These are phyloP conservation scores for Claviceps quebecensis DNA, from an alignment of 2,329 filamentous ascomycete species.

Conservation along the genomic window DNA sequence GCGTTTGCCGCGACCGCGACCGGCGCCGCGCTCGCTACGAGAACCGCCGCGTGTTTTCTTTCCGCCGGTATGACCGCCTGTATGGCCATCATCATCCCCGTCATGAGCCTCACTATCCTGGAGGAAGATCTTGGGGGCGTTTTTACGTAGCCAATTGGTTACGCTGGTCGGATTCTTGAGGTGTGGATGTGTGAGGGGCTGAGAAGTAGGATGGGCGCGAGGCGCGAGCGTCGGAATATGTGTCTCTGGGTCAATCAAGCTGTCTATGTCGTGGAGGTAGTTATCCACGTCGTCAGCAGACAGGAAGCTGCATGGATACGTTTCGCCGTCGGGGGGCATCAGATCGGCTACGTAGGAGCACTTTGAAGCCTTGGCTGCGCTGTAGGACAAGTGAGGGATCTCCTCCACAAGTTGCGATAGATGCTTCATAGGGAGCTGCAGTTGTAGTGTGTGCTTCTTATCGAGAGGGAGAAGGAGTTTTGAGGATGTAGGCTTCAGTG, in stretches of 20 bases:
- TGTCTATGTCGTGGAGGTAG: slow-evolving; percentile 54
- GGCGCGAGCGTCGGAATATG: slow-evolving; percentile 38
- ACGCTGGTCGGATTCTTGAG: slow-evolving; percentile 72
- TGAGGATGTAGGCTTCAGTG: slow-evolving; percentile 28
- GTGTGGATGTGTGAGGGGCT: slow-evolving; percentile 25
- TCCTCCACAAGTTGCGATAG: slow-evolving; percentile 35
- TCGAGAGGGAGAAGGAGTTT: slow-evolving; percentile 21
- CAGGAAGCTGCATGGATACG: slow-evolving; percentile 51
- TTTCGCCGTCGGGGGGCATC: slow-evolving; percentile 33
- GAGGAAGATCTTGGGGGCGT: slow-evolving; percentile 73
- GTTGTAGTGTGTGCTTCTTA: slow-evolving; percentile 22
- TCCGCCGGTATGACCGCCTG: slow-evolving; percentile 14
- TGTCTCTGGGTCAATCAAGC: slow-evolving; percentile 28
- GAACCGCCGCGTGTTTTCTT: slow-evolving; percentile 17
- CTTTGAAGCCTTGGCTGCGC: slow-evolving; percentile 46
- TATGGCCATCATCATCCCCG: slow-evolving; percentile 25
- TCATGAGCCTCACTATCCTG: slow-evolving; percentile 46
- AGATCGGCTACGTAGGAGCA: slow-evolving; percentile 40
- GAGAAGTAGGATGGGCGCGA: slow-evolving; percentile 24
- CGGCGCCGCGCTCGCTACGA: slow-evolving; percentile 17
- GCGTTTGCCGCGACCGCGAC: slow-evolving; percentile 23
- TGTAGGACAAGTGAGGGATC: slow-evolving; percentile 37
- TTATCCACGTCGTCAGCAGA: slow-evolving; percentile 59
- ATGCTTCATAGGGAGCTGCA: slow-evolving; percentile 31
- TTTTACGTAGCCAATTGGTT: slow-evolving; percentile 84